These are phyloP conservation scores for Tricholoma hemisulphureum DNA, from an alignment of 768 basidiomycete genomes.

Conservation along the genomic window DNA sequence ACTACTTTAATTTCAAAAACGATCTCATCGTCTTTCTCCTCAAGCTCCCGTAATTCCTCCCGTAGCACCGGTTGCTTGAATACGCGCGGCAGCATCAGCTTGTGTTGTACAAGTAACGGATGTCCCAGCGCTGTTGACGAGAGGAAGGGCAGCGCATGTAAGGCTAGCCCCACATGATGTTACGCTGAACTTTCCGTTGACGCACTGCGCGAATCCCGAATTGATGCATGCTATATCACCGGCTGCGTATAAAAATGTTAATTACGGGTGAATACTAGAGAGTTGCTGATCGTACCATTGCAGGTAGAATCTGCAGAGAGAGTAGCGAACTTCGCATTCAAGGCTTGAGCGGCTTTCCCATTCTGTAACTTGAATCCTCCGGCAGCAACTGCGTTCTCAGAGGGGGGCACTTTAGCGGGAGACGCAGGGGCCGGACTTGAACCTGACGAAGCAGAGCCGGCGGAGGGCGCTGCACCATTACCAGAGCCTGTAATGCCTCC, in stretches of 20 bases:
- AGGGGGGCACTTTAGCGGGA: constrained; percentile 1
- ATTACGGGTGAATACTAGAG: constrained; percentile 5
- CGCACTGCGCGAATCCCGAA: constrained; percentile 51
- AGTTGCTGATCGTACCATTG: constrained; percentile 24
- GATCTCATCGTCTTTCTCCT: no score
- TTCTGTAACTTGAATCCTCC: constrained; percentile 41
- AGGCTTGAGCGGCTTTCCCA: constrained; percentile 48
- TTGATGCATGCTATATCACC: constrained; percentile 48
- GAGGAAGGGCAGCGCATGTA: constrained; percentile 50
- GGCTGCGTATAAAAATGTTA: constrained; percentile 25
- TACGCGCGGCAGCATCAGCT: constrained; percentile 44
- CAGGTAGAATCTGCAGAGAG: constrained; percentile 49
- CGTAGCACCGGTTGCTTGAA: constrained; percentile 39
- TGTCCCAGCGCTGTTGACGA: constrained; percentile 53
- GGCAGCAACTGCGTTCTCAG: constrained; percentile 11
- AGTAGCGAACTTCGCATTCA: constrained; percentile 50
- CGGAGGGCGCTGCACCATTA: constrained; percentile 5
- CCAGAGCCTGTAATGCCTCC: constrained; percentile 22
- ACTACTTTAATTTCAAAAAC: no score
- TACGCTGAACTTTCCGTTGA: constrained; percentile 43
- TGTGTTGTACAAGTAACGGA: constrained; percentile 49
- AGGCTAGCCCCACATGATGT: constrained; percentile 36
- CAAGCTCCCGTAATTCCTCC: constrained; percentile 41
- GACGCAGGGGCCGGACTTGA: constrained; percentile 13
- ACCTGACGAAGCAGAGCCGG: not conserved